A percentile compares a stretch with the other conserved stretches of the same genome.
Evolutionary conservation across 208 protist species (phyloP).

Genomic region (Trypanosoma grayi): DNA sequence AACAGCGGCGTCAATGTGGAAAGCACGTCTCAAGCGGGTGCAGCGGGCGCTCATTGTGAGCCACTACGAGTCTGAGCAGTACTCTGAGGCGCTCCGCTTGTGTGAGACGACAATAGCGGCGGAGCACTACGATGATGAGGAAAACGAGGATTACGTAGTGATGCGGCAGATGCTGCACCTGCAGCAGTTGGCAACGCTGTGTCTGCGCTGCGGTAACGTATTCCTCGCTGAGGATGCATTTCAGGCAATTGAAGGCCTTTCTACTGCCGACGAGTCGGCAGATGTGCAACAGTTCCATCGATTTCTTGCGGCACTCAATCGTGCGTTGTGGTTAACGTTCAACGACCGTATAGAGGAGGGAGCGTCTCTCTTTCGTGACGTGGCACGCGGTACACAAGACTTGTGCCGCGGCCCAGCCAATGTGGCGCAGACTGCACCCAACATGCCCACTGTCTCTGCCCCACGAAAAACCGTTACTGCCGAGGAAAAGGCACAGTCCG

Average conservation of each 20-base stretch:
- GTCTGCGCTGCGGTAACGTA: slow-evolving; percentile 36
- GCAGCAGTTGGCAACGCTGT: slow-evolving; percentile 38
- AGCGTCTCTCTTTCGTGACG: slow-evolving; percentile 32
- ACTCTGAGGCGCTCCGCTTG: slow-evolving; percentile 44
- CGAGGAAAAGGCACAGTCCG: slow-evolving; percentile 5
- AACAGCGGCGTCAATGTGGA: slow-evolving; percentile 25
- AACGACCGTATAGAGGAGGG: slow-evolving; percentile 40
- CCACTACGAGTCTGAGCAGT: slow-evolving; percentile 53
- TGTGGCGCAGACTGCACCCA: not conserved
- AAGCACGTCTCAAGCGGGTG: slow-evolving; percentile 38
- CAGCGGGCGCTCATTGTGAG: slow-evolving; percentile 59
- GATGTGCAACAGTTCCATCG: slow-evolving; percentile 28
- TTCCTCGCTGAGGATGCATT: slow-evolving; percentile 41
- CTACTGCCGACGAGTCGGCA: slow-evolving; percentile 9
- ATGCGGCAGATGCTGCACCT: slow-evolving; percentile 26
- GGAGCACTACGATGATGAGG: slow-evolving; percentile 21
- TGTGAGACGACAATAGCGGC: slow-evolving; percentile 41
- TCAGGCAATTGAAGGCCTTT: slow-evolving; percentile 24
- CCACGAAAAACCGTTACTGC: not conserved
- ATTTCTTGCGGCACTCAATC: slow-evolving; percentile 36
- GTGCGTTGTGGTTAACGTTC: slow-evolving; percentile 38
- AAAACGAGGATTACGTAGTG: slow-evolving; percentile 3
- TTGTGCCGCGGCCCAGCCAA: not conserved
- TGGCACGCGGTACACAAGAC: slow-evolving; percentile 22
- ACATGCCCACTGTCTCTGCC: slow-evolving; percentile 8